Percentiles rank a stretch among this genome's conserved stretches.
Conservation (phyloP, 1,284 basidiomycete genomes). For the Veloporphyrellus conicus region DNA sequence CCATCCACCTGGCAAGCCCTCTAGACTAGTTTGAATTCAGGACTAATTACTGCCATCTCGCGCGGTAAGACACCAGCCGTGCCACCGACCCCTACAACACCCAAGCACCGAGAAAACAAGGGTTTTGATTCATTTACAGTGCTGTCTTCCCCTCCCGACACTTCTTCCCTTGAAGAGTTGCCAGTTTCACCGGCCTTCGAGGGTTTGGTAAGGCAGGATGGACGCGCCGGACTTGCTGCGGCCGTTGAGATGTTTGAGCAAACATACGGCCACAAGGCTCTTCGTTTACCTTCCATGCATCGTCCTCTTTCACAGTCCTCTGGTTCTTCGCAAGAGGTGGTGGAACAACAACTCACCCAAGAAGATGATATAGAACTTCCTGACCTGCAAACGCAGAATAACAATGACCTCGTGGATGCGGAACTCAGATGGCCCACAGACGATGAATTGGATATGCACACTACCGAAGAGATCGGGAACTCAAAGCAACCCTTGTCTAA, state of each 20-base stretch:
- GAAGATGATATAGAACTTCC: conserved; percentile 14
- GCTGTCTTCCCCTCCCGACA: conserved; percentile 34
- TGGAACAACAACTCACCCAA: conserved; percentile 32
- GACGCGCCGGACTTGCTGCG: conserved; percentile 8
- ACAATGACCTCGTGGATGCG: conserved; percentile 11
- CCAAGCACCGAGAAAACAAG: background rate
- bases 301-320: conserved; percentile 21
- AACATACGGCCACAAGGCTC: conserved; percentile 5
- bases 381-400: conserved; percentile 3
- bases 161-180: conserved; percentile 6
- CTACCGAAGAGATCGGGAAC: background rate
- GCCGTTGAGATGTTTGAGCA: conserved; percentile 22
- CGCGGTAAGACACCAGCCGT: conserved; percentile 4
- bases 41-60: background rate
- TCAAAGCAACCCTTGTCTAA: background rate
- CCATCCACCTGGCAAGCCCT: background rate
- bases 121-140: conserved; percentile 15
- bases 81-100: background rate
- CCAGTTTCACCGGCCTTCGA: conserved; percentile 36
- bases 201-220: conserved; percentile 10
- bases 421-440: conserved; percentile 32
- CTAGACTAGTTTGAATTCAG: conserved; percentile 14
- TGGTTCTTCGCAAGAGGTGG: conserved; percentile 29
- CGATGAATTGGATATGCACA: conserved; percentile 8
- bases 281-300: conserved; percentile 6